phyloP scores from a whole-genome alignment of 129 eudicot species.

The Flaveria trinervia region DNA sequence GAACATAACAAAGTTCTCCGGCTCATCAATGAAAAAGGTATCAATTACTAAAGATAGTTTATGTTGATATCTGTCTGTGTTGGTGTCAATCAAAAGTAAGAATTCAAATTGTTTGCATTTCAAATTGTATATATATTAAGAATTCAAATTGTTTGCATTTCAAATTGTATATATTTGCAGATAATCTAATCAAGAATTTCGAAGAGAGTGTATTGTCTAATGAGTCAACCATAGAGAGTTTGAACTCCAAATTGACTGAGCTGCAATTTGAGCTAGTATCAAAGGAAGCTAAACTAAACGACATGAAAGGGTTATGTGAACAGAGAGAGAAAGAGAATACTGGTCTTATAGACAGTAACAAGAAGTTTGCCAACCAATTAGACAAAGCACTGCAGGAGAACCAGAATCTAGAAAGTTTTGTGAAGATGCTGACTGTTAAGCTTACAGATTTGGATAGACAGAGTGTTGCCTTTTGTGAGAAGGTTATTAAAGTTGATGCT shows the following conservation, averaged over 20 bases:
- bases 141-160: conserved; percentile 20
- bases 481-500: conserved; percentile 47
- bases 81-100: conserved; percentile 4
- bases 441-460: conserved; percentile 65
- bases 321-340: conserved; percentile 56
- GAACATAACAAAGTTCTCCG: conserved; percentile 52
- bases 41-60: neutral
- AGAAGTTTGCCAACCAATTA: conserved; percentile 44
- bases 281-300: conserved; percentile 61
- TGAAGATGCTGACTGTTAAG: conserved; percentile 48
- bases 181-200: conserved; percentile 54
- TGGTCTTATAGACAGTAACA: conserved; percentile 54
- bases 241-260: conserved; percentile 53
- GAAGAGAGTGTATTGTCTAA: conserved; percentile 59
- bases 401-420: conserved; percentile 58
- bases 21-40: conserved; percentile 75
- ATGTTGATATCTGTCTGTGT: neutral
- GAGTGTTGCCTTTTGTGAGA: conserved; percentile 55
- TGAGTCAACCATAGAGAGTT: conserved; percentile 47
- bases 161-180: conserved; percentile 45
- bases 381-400: conserved; percentile 62
- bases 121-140: conserved; percentile 18
- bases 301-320: conserved; percentile 45
- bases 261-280: conserved; percentile 51
- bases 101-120: conserved; percentile 20